These are phyloP conservation scores for Ilyonectria robusta DNA, from an alignment of 2,329 filamentous ascomycete species.

Conservation along the genomic window DNA sequence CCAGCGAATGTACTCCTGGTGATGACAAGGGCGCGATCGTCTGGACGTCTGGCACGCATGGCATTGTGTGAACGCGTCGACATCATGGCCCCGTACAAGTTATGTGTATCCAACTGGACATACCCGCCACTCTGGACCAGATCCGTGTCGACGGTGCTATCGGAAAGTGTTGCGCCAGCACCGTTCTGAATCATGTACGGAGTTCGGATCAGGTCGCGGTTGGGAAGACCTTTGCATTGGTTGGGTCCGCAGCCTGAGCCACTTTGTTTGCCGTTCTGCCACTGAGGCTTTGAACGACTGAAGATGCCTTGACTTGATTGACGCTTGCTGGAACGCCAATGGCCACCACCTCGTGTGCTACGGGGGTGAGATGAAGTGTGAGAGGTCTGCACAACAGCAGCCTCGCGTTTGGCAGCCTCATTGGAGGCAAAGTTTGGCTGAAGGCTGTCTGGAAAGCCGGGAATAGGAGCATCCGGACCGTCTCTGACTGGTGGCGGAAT, in stretches of 20 bases:
- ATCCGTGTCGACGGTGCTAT: slow-evolving; percentile 44
- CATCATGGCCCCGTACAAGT: slow-evolving; percentile 85
- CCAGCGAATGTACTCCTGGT: slow-evolving; percentile 84
- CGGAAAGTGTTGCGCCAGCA: slow-evolving; percentile 42
- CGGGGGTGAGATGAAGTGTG: not conserved
- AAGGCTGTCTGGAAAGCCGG: slow-evolving; percentile 43
- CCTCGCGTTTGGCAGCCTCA: slow-evolving; percentile 7
- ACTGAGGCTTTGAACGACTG: slow-evolving; percentile 21
- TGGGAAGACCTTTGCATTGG: slow-evolving; percentile 45
- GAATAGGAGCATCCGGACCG: slow-evolving; percentile 41
- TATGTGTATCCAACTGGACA: slow-evolving; percentile 74
- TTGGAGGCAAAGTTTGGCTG: slow-evolving; percentile 36
- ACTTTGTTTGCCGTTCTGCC: slow-evolving; percentile 40
- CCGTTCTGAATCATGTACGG: slow-evolving; percentile 47
- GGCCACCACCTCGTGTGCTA: slow-evolving; percentile 26
- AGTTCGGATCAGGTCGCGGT: slow-evolving; percentile 41
- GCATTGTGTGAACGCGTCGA: slow-evolving; percentile 73
- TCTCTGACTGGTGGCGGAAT: slow-evolving; percentile 72
- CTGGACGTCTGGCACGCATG: slow-evolving; percentile 76
- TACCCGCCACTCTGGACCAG: slow-evolving; percentile 41
- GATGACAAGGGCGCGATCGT: slow-evolving; percentile 77
- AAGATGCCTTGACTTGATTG: slow-evolving; percentile 35
- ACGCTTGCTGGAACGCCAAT: slow-evolving; percentile 31
- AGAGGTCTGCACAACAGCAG: not conserved
- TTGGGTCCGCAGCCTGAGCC: slow-evolving; percentile 41